Conservation (phyloP, 2,329 filamentous ascomycete species). For the Diaporthe sp. region DNA sequence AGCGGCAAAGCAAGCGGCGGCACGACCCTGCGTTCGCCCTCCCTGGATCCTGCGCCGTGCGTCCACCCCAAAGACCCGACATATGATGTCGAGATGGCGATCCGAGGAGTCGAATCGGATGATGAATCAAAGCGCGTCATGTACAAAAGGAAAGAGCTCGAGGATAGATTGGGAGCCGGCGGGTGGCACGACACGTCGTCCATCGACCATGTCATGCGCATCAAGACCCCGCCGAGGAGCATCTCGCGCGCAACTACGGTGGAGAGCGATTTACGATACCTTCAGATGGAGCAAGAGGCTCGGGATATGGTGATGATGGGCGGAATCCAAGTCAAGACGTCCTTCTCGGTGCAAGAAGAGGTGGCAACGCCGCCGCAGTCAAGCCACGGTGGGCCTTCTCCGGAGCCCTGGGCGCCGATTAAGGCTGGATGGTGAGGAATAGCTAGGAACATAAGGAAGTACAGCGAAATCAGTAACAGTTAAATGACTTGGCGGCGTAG, state of each 20-base stretch:
- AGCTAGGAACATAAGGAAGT: not conserved
- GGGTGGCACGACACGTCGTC: constrained; percentile 1
- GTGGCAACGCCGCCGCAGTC: constrained; percentile 2
- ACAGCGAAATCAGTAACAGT: no score
- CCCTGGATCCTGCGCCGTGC: not conserved
- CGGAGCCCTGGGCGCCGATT: not conserved
- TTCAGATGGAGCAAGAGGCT: constrained; percentile 9
- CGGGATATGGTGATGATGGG: not conserved
- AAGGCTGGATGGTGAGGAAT: not conserved
- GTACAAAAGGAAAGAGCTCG: not conserved
- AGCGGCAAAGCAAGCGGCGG: constrained; percentile 8
- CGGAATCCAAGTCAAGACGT: not conserved
- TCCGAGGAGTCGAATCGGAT: not conserved
- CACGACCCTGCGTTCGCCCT: constrained; percentile 6
- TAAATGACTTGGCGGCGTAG: not conserved
- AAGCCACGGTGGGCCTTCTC: not conserved
- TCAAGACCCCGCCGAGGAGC: constrained; percentile 14
- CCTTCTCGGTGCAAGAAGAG: constrained; percentile 4
- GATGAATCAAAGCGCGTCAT: not conserved
- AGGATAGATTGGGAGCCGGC: not conserved
- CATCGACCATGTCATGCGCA: not conserved
- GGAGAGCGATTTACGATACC: not conserved
- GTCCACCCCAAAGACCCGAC: not conserved
- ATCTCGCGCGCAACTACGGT: not conserved
- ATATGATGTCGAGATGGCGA: constrained; percentile 5